These are phyloP conservation scores for Diophrys sp. DNA, from an alignment of 73 alveolate genomes.

Conservation along the genomic window DNA sequence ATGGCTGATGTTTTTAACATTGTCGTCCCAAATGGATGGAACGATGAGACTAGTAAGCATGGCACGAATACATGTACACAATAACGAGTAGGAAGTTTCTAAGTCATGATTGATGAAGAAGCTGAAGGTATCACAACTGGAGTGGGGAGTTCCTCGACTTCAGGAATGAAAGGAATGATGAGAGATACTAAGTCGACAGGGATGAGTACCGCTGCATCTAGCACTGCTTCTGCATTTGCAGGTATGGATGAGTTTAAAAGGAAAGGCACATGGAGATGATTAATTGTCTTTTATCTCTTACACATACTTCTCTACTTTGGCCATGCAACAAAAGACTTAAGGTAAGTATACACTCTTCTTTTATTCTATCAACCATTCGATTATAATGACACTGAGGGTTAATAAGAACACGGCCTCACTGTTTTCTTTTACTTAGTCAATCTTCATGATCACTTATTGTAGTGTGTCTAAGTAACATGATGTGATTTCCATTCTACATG, in stretches of 20 bases:
- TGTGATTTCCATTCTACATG: neutral
- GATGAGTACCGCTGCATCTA: too few species aligned
- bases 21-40: slow-evolving; percentile 94
- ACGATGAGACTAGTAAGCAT: slow-evolving; percentile 85
- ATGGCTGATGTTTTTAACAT: slow-evolving; percentile 89
- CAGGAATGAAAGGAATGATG: too few species aligned
- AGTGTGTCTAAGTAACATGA: neutral
- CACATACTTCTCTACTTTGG: neutral
- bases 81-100: slow-evolving; percentile 78
- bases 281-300: too few species aligned
- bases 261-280: neutral
- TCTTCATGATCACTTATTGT: neutral
- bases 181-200: too few species aligned
- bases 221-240: too few species aligned
- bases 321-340: neutral
- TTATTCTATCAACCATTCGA: neutral
- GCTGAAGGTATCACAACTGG: neutral
- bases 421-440: neutral
- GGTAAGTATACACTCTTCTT: neutral
- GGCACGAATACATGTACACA: slow-evolving; percentile 78
- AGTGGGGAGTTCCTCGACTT: too few species aligned
- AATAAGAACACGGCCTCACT: neutral
- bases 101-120: slow-evolving; percentile 79
- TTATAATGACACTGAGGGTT: neutral
- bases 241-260: neutral